phyloP scores from a whole-genome alignment of 371 early-diverging fungal species.

The Sporodiniella umbellata region DNA sequence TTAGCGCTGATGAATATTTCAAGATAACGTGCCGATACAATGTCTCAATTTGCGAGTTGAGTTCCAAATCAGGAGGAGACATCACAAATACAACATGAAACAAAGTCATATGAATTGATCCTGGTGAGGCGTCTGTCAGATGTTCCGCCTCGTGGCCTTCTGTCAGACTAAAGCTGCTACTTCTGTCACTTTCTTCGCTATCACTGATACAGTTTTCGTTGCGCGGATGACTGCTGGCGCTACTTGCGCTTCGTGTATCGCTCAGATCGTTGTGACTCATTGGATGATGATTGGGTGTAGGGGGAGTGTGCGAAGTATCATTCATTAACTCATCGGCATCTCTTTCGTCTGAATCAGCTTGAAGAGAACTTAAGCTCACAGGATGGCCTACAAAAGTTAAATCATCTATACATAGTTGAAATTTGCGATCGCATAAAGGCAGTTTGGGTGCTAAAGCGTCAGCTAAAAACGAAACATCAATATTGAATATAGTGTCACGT shows the following conservation, averaged over 20 bases:
- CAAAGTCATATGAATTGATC: conserved; percentile 58
- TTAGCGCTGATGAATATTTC: conserved; percentile 70
- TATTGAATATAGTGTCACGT: conserved; percentile 57
- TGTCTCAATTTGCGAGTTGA: conserved; percentile 59
- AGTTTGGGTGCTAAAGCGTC: conserved; percentile 75
- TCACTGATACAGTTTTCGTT: conserved; percentile 12
- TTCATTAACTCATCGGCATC: background rate
- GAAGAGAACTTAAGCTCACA: conserved; percentile 49
- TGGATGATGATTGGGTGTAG: conserved; percentile 4
- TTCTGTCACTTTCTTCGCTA: conserved; percentile 13
- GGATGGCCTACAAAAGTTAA: conserved; percentile 76
- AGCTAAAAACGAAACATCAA: conserved; percentile 66
- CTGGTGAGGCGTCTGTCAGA: conserved; percentile 6
- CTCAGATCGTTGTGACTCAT: conserved; percentile 29
- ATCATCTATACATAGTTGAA: conserved; percentile 79
- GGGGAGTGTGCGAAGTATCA: background rate
- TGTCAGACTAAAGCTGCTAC: conserved; percentile 15
- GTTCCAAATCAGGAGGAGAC: conserved; percentile 53
- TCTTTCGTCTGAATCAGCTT: conserved; percentile 3
- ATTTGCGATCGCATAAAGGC: conserved; percentile 68
- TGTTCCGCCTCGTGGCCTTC: conserved; percentile 18
- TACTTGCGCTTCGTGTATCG: background rate
- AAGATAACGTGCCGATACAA: conserved; percentile 73
- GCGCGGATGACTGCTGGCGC: background rate
- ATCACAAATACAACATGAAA: conserved; percentile 83